Evolutionary conservation across 1,284 basidiomycete species (phyloP).

Genomic region (Kalmanozyma brasiliensis): DNA sequence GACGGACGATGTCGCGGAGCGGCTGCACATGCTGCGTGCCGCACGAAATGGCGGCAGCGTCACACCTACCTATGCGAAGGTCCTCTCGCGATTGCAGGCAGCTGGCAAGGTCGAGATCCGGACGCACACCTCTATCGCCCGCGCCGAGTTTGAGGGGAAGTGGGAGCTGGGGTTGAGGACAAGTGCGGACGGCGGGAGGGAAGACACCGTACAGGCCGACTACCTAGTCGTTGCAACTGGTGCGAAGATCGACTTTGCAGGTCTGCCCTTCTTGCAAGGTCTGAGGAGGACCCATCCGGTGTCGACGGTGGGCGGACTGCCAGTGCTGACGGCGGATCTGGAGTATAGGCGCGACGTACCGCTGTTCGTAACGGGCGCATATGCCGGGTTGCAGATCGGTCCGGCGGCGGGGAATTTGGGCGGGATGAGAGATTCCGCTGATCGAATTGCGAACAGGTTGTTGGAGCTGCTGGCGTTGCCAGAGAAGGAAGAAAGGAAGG

Average conservation of each 20-base stretch:
- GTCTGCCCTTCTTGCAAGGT: constrained; percentile 54
- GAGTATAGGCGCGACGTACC: constrained; percentile 63
- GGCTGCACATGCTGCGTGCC: constrained; percentile 49
- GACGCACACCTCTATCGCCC: constrained; percentile 50
- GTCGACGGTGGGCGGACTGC: constrained; percentile 62
- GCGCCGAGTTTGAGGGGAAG: constrained; percentile 22
- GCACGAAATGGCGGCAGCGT: constrained; percentile 67
- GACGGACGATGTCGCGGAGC: constrained; percentile 47
- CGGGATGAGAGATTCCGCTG: constrained; percentile 68
- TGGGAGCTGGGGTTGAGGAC: constrained; percentile 44
- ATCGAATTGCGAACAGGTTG: constrained; percentile 64
- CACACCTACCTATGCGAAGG: constrained; percentile 61
- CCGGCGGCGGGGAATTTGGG: constrained; percentile 68
- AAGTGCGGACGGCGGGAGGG: constrained; percentile 4
- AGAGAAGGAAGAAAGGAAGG: constrained; percentile 1
- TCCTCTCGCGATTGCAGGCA: constrained; percentile 51
- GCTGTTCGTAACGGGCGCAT: constrained; percentile 66
- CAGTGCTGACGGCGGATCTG: constrained; percentile 64
- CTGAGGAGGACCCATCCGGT: constrained; percentile 50
- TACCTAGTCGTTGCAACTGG: constrained; percentile 67
- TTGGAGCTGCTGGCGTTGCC: constrained; percentile 27
- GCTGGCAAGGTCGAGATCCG: constrained; percentile 53
- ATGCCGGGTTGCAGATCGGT: constrained; percentile 63
- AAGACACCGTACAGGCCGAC: constrained; percentile 23
- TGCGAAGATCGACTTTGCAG: constrained; percentile 45